phyloP scores from a whole-genome alignment of 2,329 filamentous ascomycete species.

The Scedosporium boydii region DNA sequence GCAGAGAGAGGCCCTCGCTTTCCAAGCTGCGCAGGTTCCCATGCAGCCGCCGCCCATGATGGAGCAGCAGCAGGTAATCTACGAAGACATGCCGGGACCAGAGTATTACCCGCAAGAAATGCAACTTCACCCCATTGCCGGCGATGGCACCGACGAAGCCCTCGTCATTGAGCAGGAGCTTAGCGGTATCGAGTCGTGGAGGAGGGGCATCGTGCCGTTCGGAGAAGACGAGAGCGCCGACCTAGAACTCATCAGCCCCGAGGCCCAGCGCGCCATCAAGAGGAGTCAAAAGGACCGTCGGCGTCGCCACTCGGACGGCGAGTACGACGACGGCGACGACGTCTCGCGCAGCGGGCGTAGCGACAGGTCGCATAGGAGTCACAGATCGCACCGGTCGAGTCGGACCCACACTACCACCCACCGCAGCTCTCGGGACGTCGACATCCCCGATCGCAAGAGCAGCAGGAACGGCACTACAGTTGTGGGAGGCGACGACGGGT shows the following conservation, averaged over 20 bases:
- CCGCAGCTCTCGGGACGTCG: conserved; percentile 15
- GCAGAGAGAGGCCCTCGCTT: conserved; percentile 21
- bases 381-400: conserved; percentile 7
- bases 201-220: conserved; percentile 41
- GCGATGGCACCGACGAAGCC: conserved; percentile 38
- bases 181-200: conserved; percentile 49
- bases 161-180: conserved; percentile 49
- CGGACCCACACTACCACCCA: conserved; percentile 9
- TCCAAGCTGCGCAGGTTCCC: conserved; percentile 13
- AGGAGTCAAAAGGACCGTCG: conserved; percentile 13
- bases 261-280: conserved; percentile 36
- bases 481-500: conserved; percentile 13
- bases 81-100: conserved; percentile 14
- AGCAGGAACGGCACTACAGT: conserved; percentile 11
- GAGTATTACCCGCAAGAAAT: conserved; percentile 17
- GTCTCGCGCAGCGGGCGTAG: conserved; percentile 21
- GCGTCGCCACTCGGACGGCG: background rate
- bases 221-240: conserved; percentile 39
- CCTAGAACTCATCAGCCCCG: conserved; percentile 47
- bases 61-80: conserved; percentile 9
- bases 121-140: conserved; percentile 12
- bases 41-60: conserved; percentile 9
- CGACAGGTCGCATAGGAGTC: conserved; percentile 7
- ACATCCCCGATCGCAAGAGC: conserved; percentile 16
- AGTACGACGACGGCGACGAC: conserved; percentile 28